Conservation (phyloP, 495 filamentous ascomycete genomes). For the Aspergillus bridgeri region DNA sequence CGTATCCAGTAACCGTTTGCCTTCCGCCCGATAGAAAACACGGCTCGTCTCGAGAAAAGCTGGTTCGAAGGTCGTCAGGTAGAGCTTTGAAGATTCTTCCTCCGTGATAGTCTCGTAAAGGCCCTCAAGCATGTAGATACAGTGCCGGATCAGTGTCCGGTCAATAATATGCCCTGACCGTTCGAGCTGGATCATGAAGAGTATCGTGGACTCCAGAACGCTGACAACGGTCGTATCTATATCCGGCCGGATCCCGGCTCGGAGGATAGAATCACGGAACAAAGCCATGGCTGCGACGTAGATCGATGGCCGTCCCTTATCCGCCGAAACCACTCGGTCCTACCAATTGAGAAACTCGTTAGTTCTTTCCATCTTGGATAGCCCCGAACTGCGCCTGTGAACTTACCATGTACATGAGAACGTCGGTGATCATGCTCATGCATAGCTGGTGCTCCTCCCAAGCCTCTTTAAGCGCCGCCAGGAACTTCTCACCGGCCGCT, state of each 20-base stretch:
- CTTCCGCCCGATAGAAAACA: slow-evolving; percentile 74
- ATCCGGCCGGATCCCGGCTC: slow-evolving; percentile 44
- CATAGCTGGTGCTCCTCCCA: slow-evolving; percentile 89
- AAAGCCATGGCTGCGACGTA: slow-evolving; percentile 80
- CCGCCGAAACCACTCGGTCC: slow-evolving; percentile 76
- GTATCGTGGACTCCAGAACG: slow-evolving; percentile 73
- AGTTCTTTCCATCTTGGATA: slow-evolving; percentile 4
- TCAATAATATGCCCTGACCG: slow-evolving; percentile 88
- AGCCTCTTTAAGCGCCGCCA: slow-evolving; percentile 67
- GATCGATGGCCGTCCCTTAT: slow-evolving; percentile 71
- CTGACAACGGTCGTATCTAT: slow-evolving; percentile 53
- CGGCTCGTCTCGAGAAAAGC: slow-evolving; percentile 68
- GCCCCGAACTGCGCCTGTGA: not conserved
- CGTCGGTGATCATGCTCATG: slow-evolving; percentile 97
- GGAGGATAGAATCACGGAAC: slow-evolving; percentile 80
- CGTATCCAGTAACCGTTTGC: slow-evolving; percentile 66
- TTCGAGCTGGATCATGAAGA: slow-evolving; percentile 91
- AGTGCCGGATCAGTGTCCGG: slow-evolving; percentile 73
- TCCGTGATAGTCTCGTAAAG: slow-evolving; percentile 80
- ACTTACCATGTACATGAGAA: slow-evolving; percentile 93
- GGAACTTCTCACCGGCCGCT: slow-evolving; percentile 76
- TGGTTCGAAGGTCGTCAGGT: slow-evolving; percentile 77
- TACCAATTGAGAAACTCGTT: slow-evolving; percentile 9
- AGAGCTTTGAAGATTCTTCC: slow-evolving; percentile 68
- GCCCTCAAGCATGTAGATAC: slow-evolving; percentile 85